phyloP scores from a whole-genome alignment of 2,329 filamentous ascomycete genomes.

The Westerdykella ornata region DNA sequence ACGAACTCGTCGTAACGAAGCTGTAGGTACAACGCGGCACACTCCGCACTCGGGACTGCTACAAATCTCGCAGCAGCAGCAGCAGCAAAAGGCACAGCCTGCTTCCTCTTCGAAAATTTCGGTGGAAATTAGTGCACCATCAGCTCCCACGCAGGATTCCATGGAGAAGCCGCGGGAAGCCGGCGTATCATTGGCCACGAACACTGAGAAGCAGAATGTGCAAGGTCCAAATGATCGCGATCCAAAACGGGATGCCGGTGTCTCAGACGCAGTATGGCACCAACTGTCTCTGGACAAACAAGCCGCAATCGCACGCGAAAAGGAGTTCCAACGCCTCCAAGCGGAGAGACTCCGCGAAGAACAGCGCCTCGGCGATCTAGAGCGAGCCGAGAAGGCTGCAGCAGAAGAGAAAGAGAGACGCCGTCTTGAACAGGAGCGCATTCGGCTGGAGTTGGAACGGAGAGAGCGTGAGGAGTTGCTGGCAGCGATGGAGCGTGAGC shows the following conservation, averaged over 20 bases:
- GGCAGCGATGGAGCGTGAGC: slow-evolving; percentile 36
- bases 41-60: background rate
- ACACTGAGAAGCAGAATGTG: slow-evolving; percentile 2
- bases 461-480: slow-evolving; percentile 25
- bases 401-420: slow-evolving; percentile 21
- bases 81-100: slow-evolving; percentile 2
- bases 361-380: slow-evolving; percentile 18
- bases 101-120: slow-evolving; percentile 4
- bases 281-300: slow-evolving; percentile 50
- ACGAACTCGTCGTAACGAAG: slow-evolving; percentile 18
- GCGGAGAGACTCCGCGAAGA: slow-evolving; percentile 18
- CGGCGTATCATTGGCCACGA: background rate
- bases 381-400: slow-evolving; percentile 25
- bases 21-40: slow-evolving; percentile 13
- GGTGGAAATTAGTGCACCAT: no score
- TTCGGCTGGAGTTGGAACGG: slow-evolving; percentile 16
- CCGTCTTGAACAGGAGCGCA: slow-evolving; percentile 13
- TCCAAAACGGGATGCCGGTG: slow-evolving; percentile 48
- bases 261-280: slow-evolving; percentile 56
- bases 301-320: slow-evolving; percentile 26
- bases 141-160: slow-evolving; percentile 1
- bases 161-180: slow-evolving; percentile 1
- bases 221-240: background rate
- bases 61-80: slow-evolving; percentile 4
- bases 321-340: slow-evolving; percentile 34